These are phyloP conservation scores for Chondrostereum purpureum DNA, from an alignment of 1,284 basidiomycete species.

Conservation along the genomic window DNA sequence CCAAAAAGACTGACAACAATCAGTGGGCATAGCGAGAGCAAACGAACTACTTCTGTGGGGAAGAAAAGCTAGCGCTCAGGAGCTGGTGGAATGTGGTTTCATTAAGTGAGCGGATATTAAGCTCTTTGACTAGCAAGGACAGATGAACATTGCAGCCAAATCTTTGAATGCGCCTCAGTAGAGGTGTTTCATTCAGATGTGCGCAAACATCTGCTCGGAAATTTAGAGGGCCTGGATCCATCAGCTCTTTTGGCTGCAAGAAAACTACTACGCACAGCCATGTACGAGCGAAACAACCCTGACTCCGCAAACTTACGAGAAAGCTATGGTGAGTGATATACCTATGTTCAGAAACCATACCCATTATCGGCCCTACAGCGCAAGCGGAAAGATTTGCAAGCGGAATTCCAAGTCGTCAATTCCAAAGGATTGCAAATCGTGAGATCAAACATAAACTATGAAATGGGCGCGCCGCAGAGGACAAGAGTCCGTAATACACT, in stretches of 20 bases:
- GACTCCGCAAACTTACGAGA: slow-evolving; percentile 63
- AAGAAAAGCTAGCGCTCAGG: slow-evolving; percentile 55
- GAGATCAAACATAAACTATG: too few species aligned
- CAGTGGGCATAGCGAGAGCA: slow-evolving; percentile 63
- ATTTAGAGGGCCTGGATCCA: slow-evolving; percentile 51
- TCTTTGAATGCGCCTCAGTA: slow-evolving; percentile 47
- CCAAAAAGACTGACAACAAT: neutral
- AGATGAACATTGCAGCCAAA: slow-evolving; percentile 35
- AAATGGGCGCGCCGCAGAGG: too few species aligned
- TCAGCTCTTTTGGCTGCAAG: slow-evolving; percentile 47
- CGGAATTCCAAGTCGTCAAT: slow-evolving; percentile 39
- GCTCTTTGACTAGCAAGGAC: slow-evolving; percentile 5
- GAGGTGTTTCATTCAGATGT: slow-evolving; percentile 50
- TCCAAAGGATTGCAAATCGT: neutral
- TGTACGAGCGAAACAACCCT: slow-evolving; percentile 58
- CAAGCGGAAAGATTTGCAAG: slow-evolving; percentile 46
- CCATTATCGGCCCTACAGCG: slow-evolving; percentile 20
- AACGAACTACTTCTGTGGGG: slow-evolving; percentile 67
- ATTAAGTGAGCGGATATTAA: slow-evolving; percentile 44
- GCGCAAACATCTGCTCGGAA: slow-evolving; percentile 37
- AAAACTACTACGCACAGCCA: slow-evolving; percentile 45
- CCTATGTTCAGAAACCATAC: neutral
- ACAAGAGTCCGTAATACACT: too few species aligned
- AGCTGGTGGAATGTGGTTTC: slow-evolving; percentile 55
- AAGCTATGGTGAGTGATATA: slow-evolving; percentile 41